These are phyloP conservation scores for Dendrobium officinale DNA, from an alignment of 106 monocot species.

Conservation along the genomic window DNA sequence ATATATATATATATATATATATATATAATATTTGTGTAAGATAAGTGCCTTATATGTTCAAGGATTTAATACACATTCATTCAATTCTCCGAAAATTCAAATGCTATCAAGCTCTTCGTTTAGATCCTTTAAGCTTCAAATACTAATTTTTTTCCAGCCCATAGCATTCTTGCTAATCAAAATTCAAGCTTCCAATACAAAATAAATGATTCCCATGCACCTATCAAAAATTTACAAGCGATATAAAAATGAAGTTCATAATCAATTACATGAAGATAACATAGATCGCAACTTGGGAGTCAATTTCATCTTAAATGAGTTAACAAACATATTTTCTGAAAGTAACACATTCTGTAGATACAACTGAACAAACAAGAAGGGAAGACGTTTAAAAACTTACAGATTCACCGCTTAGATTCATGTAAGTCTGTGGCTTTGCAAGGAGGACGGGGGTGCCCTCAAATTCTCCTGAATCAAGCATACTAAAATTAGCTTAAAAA, in stretches of 20 bases:
- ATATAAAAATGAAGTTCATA: background rate
- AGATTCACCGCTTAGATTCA: constrained; percentile 97
- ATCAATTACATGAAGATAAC: background rate
- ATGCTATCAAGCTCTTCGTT: no score
- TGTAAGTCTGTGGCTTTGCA: constrained; percentile 97
- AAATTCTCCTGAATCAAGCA: constrained; percentile 42
- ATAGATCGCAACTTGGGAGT: background rate
- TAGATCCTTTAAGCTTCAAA: no score
- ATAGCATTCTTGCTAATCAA: background rate
- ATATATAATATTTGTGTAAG: no score
- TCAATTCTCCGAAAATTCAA: no score
- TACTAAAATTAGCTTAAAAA: constrained; percentile 1
- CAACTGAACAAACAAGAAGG: background rate
- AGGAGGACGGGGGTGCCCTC: constrained; percentile 66
- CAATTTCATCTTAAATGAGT: background rate
- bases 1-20: no score
- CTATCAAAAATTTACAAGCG: background rate
- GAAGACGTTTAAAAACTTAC: constrained; percentile 31
- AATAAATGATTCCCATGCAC: background rate
- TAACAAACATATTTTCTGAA: background rate
- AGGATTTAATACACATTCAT: no score
- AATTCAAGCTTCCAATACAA: background rate
- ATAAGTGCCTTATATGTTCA: no score
- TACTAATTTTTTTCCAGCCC: no score
- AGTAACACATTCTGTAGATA: background rate